A percentile compares a stretch with the other conserved stretches of the same genome.
phyloP scores from a whole-genome alignment of 768 basidiomycete species.

The Auricularia cornea region DNA sequence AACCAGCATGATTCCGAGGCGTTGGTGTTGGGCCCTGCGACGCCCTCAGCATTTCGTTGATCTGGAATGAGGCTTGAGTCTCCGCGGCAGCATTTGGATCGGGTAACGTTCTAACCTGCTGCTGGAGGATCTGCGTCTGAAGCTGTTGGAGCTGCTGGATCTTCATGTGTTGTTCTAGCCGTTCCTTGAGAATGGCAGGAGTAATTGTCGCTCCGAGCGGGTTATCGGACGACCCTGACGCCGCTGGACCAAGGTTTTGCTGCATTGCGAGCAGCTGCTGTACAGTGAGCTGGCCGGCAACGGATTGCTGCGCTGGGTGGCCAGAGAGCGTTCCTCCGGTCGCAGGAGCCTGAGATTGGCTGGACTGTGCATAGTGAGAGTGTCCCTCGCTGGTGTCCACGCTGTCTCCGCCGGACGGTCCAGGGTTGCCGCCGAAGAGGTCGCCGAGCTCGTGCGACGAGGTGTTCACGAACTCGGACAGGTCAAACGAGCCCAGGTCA shows the following conservation, averaged over 20 bases:
- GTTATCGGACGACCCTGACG: not conserved
- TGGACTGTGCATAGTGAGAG: not conserved
- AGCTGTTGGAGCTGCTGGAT: conserved; percentile 70
- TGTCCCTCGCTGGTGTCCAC: not conserved
- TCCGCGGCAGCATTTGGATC: not conserved
- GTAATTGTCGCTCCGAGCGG: not conserved
- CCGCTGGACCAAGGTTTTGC: no score
- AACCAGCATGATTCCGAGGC: conserved; percentile 22
- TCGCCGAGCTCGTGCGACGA: conserved; percentile 2
- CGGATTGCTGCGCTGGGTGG: not conserved
- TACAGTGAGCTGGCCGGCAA: conserved; percentile 1
- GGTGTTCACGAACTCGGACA: conserved; percentile 2
- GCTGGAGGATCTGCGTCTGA: conserved; percentile 82
- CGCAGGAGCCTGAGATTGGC: no score
- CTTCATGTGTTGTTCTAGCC: conserved; percentile 47
- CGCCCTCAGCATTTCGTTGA: conserved; percentile 23
- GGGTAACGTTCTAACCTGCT: conserved; percentile 65
- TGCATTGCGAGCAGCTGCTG: not conserved
- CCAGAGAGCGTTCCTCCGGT: not conserved
- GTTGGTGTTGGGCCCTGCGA: conserved; percentile 24
- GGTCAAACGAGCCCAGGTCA: conserved; percentile 3
- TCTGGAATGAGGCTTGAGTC: conserved; percentile 1
- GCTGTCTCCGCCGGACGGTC: not conserved
- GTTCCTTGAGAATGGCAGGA: conserved; percentile 12
- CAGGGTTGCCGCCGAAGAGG: not conserved